Evolutionary conservation across 2,329 filamentous ascomycete species (phyloP).

Genomic region (Hypoxylon sp.): DNA sequence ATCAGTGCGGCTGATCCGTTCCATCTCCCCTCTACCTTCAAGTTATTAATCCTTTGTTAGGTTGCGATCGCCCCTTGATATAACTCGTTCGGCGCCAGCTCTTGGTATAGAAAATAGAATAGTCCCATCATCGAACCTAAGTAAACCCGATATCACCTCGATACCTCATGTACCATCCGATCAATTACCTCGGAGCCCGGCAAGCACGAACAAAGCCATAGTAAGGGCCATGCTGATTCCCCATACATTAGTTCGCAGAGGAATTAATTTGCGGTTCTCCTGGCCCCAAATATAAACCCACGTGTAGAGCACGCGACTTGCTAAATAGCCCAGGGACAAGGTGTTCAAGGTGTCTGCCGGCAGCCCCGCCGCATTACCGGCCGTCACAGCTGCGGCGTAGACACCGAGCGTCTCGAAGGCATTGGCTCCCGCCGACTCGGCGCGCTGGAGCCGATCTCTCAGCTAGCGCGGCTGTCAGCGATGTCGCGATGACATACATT

Average conservation of each 20-base stretch:
- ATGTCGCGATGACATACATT: background rate
- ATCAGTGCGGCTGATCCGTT: background rate
- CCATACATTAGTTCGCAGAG: constrained; percentile 49
- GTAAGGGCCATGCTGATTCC: constrained; percentile 33
- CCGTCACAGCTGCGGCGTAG: constrained; percentile 52
- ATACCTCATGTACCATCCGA: background rate
- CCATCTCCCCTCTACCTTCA: background rate
- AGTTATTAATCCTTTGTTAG: background rate
- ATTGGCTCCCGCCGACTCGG: constrained; percentile 51
- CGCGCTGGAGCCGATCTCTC: constrained; percentile 47
- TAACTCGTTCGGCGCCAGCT: background rate
- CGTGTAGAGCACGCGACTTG: constrained; percentile 50
- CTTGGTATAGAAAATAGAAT: background rate
- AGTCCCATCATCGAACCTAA: background rate
- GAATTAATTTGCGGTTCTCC: constrained; percentile 45
- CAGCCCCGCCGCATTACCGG: constrained; percentile 49
- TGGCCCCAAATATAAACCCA: constrained; percentile 52
- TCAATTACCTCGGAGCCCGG: constrained; percentile 37
- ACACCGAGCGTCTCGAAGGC: constrained; percentile 53
- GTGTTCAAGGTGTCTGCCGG: constrained; percentile 44
- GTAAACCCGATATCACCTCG: too few species aligned
- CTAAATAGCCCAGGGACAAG: constrained; percentile 47
- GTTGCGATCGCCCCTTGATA: background rate
- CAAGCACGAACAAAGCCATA: constrained; percentile 50
- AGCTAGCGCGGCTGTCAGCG: constrained; percentile 36